Base-by-base conservation (phyloP, 2,329 filamentous ascomycete genomes). In the Botrytis pseudocinerea region DNA sequence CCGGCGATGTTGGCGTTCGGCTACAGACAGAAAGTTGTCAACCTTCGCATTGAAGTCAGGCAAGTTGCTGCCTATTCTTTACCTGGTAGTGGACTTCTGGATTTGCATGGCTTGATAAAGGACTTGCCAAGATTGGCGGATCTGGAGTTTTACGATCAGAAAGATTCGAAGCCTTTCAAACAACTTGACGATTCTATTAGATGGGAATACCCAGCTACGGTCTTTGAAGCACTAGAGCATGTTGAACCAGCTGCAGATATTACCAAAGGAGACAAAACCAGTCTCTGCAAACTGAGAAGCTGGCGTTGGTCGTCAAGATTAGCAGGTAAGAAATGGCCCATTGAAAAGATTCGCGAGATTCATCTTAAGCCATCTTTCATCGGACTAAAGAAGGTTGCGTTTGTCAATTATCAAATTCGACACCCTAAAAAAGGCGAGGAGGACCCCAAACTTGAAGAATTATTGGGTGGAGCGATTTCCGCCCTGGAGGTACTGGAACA, bases 121-220 rank as follows among this genome's bases (percentile, higher is more conserved):
- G 85, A 87, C 63, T 86, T 94, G 9, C 90, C 91, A 0, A 89
- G 89, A 65, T 84, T 97, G 25, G 87, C 87, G 69, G 87, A 91
- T 66, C 82, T 98, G 46, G 89, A 94, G 73, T 86, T 97, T 25
- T 91, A 90, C 75, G 92, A 95, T 76, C 87, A 87, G 18, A 85
- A 88, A 66, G 93, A 97, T 78, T 83, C 88, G 75, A 86, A 91
- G 2, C 92, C 92, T 0, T 93, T 90, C 79, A 85, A 91, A 59
- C 81, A 84, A 51, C 83, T 90, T 8, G 85, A 87, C 66, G 83
- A 84, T 42, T 85, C 84, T 66, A 81, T 91, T 38, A 89, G 88
- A 75, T 97, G 93, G 92, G 85, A 85, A 25, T 95, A 96, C 79
- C 87, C 91, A 18, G 81, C 85, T 9, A 83, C 87, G 7, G 82